These are phyloP conservation scores for Avena atlantica DNA, from an alignment of 176 grass and related monocot genomes.

Conservation along the genomic window DNA sequence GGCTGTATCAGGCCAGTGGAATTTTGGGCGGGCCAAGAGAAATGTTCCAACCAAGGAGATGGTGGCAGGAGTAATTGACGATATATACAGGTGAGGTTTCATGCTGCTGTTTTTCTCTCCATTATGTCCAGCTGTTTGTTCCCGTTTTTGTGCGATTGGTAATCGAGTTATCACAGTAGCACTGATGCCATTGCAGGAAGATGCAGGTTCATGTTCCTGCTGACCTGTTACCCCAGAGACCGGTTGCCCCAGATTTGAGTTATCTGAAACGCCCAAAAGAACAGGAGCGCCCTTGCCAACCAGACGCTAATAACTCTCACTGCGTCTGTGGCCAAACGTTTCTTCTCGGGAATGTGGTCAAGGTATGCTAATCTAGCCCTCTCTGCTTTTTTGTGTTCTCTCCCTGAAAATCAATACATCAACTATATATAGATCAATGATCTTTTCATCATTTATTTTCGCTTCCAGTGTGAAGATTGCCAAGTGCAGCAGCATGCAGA, in stretches of 20 bases:
- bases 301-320: constrained; percentile 18
- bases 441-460: background rate
- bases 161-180: background rate
- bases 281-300: constrained; percentile 27
- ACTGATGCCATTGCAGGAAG: constrained; percentile 47
- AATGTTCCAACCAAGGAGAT: constrained; percentile 47
- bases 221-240: constrained; percentile 50
- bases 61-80: constrained; percentile 61
- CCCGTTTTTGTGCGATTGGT: background rate
- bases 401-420: background rate
- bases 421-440: background rate
- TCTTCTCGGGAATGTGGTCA: constrained; percentile 44
- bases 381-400: background rate
- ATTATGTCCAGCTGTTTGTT: background rate
- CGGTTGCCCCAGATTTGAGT: constrained; percentile 44
- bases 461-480: constrained; percentile 62
- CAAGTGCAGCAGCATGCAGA: constrained; percentile 56
- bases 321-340: constrained; percentile 56
- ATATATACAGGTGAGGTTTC: constrained; percentile 56
- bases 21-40: constrained; percentile 46
- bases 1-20: constrained; percentile 13
- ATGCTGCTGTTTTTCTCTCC: background rate
- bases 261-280: constrained; percentile 57
- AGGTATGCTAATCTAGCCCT: constrained; percentile 33
- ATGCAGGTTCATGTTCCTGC: constrained; percentile 59